A percentile compares a stretch with the other conserved stretches of the same genome.
Evolutionary conservation across 164 flowering plant genomes (phyloP).

Genomic region (Nelumbo lutea): DNA sequence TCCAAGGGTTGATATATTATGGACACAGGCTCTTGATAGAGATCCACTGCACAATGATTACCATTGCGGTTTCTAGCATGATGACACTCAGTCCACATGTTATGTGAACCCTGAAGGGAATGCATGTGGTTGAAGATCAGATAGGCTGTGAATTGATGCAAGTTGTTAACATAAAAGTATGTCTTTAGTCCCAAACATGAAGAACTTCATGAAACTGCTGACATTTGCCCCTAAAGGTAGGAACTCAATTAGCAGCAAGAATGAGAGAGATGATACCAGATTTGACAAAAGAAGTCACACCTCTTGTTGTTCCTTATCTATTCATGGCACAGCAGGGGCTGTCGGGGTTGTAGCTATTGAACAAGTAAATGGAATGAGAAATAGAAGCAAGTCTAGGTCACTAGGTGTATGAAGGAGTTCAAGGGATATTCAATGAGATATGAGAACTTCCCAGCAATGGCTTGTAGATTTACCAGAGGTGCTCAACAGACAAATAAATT

Average conservation of each 20-base stretch:
- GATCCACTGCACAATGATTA: slow-evolving; percentile 76
- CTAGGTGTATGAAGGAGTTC: slow-evolving; percentile 21
- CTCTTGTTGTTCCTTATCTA: slow-evolving; percentile 46
- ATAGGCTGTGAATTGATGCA: slow-evolving; percentile 85
- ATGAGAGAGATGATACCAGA: slow-evolving; percentile 96
- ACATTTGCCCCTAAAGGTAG: slow-evolving; percentile 81
- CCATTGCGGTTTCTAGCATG: slow-evolving; percentile 77
- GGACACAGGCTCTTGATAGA: slow-evolving; percentile 71
- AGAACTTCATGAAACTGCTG: slow-evolving; percentile 76
- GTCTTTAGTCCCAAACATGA: slow-evolving; percentile 77
- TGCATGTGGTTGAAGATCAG: slow-evolving; percentile 93
- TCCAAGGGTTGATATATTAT: slow-evolving; percentile 84
- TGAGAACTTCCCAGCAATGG: slow-evolving; percentile 80
- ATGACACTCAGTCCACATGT: slow-evolving; percentile 79
- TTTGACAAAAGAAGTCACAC: slow-evolving; percentile 71
- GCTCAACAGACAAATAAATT: slow-evolving; percentile 76
- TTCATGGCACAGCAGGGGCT: slow-evolving; percentile 65
- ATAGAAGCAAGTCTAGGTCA: slow-evolving; percentile 22
- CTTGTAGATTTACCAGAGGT: slow-evolving; percentile 58
- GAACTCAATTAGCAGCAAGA: slow-evolving; percentile 83
- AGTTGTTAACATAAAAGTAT: slow-evolving; percentile 61
- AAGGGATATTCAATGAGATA: slow-evolving; percentile 57
- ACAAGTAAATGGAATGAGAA: slow-evolving; percentile 21
- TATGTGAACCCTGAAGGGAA: slow-evolving; percentile 76
- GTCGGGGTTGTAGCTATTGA: slow-evolving; percentile 51